Base-by-base conservation (phyloP, 2,329 filamentous ascomycete species). In the Domatiomyces globalis region DNA sequence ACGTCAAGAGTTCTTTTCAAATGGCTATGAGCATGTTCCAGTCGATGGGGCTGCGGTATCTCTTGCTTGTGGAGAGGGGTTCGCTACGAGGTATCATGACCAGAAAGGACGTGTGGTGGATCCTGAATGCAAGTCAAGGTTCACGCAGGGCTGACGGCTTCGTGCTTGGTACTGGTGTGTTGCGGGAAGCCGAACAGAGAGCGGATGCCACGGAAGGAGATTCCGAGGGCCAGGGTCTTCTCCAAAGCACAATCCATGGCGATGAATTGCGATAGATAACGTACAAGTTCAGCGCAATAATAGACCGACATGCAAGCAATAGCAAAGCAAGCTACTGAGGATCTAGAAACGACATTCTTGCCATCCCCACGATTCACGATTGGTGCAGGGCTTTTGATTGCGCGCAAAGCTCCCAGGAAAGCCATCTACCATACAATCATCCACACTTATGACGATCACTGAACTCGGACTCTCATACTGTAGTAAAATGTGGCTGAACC, bases 41-140 rank as follows among this genome's bases (percentile, higher is more conserved):
- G 71, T 90, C 90, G 65, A 78, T 98, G 7, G 92, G 92, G 18
- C 70, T 98, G 55, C 79, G 90, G 48, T 95, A 96, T 69, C 80
- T 98, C 4, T 71, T 96, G 2, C 94, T 96, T 65, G 81, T 80
- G 42, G 86, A 95, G 58, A 78, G 83, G 47, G 92, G 92, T 18
- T 78, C 79, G 48, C 70, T 98, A 42, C 82, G 87, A 65, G 92
- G 92, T 0, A 67, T 98, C 46, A 71, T 96, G 59, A 98, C 92
- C 18, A 96, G 96, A 73, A 98, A 98, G 72, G 92, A 98, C 68
- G 83, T 94, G 33, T 96, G 89, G 86, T 89, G 87, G 66, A 81
- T 96, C 42, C 73, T 96, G 45, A 87, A 95, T 63, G 86, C 84
- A 43, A 81, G 80, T 8, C 82, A 84, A 57, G 79, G 82, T 49